These are phyloP conservation scores for Myriosclerotinia scirpicola DNA, from an alignment of 2,329 filamentous ascomycete genomes.

Conservation along the genomic window DNA sequence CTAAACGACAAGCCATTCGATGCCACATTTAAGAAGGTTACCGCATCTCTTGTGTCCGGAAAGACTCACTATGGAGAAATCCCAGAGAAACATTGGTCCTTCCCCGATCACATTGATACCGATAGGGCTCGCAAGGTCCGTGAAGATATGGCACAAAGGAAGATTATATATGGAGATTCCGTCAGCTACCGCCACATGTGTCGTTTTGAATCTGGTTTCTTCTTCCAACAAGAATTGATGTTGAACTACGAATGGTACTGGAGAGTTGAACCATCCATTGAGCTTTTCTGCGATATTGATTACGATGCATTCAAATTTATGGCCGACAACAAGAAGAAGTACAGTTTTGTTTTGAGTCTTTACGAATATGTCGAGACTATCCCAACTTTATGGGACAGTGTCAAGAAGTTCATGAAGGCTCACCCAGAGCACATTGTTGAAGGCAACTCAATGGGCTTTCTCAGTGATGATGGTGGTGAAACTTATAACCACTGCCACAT, in stretches of 20 bases:
- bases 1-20: slow-evolving; percentile 95
- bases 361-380: slow-evolving; percentile 97
- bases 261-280: slow-evolving; percentile 95
- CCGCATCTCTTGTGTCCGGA: slow-evolving; percentile 84
- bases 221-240: slow-evolving; percentile 94
- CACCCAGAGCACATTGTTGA: slow-evolving; percentile 84
- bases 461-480: slow-evolving; percentile 88
- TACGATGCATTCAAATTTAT: slow-evolving; percentile 97
- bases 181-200: slow-evolving; percentile 99
- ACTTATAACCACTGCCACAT: slow-evolving; percentile 98
- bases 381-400: slow-evolving; percentile 90
- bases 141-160: slow-evolving; percentile 88
- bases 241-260: slow-evolving; percentile 99
- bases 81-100: slow-evolving; percentile 92
- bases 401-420: slow-evolving; percentile 89
- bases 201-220: slow-evolving; percentile 98
- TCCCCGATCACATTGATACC: slow-evolving; percentile 92
- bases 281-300: slow-evolving; percentile 93
- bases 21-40: slow-evolving; percentile 89
- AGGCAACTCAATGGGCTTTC: slow-evolving; percentile 84
- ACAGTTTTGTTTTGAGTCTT: slow-evolving; percentile 92
- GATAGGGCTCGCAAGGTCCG: slow-evolving; percentile 87
- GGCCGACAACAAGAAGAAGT: slow-evolving; percentile 96
- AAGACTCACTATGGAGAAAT: slow-evolving; percentile 91
- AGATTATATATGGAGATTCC: slow-evolving; percentile 98